Evolutionary conservation across 805 yeast genomes (phyloP), one percentile per base, ranked within the genome.

Genomic region (Yarrowia sp.): DNA sequence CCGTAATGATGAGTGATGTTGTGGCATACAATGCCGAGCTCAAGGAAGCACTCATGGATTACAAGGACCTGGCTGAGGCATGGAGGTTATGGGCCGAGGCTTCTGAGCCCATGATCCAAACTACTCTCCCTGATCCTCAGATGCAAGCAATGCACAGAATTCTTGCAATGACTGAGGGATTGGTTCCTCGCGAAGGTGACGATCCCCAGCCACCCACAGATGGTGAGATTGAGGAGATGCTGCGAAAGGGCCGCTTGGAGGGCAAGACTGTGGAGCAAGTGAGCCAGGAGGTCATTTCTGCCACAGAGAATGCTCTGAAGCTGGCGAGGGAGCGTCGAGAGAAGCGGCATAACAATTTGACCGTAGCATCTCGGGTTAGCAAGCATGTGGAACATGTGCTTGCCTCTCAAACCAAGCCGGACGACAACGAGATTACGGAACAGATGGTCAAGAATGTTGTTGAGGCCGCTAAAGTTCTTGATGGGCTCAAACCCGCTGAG

Each of bases 1-100:
- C 22, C 21, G 63, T 58, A 6, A 58, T 58, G 63, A 41, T 58
- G 63, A 43, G 30, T 17, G 63, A 58, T 10, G 61, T 54, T 2
- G 46, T 54, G 22, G 22, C 40, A 2, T 58, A 43, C 32, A 58
- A 58, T 19, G 24, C 51, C 12, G 51, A 32, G 51, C 41, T 58
- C 12, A 58, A 58, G 52, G 49, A 41, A 2, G 41, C 40, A 3
- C 17, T 54, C 17, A 21, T 19, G 12, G 46, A 38, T 2, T 38
- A 36, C 61, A 36, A 54, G 46, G 33, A 26, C 8, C 36, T 36
- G 8, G 35, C 46, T 1, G 61, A 35, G 17, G 26, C 17, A 3
- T 54, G 61, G 61, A 24, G 61, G 14, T 24, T 10, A 1, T 54
- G 61, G 61, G 61, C 35, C 1, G 59, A 51, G 16, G 32, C 26